Percentiles rank a stretch among this genome's conserved stretches.
Evolutionary conservation across 2,329 filamentous ascomycete species (phyloP).

Genomic region (Cladosporium austrohemisphaericum): DNA sequence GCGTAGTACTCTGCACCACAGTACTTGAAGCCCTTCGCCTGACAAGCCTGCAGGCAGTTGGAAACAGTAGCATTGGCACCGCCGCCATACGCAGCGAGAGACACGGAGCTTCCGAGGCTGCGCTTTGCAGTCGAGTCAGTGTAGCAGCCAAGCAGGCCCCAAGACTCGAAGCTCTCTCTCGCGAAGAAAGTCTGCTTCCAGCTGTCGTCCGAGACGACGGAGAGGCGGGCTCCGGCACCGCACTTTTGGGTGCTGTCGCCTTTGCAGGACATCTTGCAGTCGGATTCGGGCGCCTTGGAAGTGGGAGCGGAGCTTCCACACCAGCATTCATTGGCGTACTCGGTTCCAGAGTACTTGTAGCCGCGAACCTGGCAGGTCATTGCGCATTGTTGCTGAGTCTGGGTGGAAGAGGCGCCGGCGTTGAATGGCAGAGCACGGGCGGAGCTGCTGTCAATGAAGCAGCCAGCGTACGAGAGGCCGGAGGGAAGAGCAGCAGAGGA

Average conservation of each 20-base stretch:
- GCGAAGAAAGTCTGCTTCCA: constrained; percentile 28
- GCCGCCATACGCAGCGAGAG: constrained; percentile 22
- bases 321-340: constrained; percentile 33
- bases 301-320: constrained; percentile 25
- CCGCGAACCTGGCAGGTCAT: constrained; percentile 24
- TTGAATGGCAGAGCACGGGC: constrained; percentile 23
- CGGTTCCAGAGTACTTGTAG: constrained; percentile 32
- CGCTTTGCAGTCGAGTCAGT: constrained; percentile 21
- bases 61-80: constrained; percentile 24
- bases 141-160: constrained; percentile 28
- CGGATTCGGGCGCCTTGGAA: constrained; percentile 6
- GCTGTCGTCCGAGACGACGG: constrained; percentile 21
- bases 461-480: constrained; percentile 26
- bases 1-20: constrained; percentile 30
- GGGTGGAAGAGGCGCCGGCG: constrained; percentile 19
- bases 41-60: constrained; percentile 29
- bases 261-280: constrained; percentile 28
- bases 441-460: constrained; percentile 26
- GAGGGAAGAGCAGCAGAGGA: constrained; percentile 16
- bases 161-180: constrained; percentile 20
- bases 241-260: constrained; percentile 30
- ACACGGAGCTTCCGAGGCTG: constrained; percentile 20
- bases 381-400: constrained; percentile 26
- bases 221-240: constrained; percentile 27
- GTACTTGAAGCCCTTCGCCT: constrained; percentile 21